Evolutionary conservation across 1,284 basidiomycete genomes (phyloP), one percentile per base, ranked within the genome.

Genomic region (Meira miltonrushii): DNA sequence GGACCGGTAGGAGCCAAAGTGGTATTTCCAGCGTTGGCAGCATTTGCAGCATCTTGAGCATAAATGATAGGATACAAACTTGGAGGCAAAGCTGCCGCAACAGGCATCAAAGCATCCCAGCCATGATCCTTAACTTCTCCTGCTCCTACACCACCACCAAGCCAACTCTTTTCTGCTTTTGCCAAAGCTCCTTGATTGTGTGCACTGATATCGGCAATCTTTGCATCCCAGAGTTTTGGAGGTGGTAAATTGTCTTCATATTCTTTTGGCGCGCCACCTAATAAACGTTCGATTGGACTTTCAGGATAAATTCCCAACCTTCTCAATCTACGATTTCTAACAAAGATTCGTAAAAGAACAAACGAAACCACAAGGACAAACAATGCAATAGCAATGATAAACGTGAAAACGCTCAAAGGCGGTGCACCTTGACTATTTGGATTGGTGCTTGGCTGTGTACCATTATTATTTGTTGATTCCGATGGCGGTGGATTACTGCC

Each of bases 301-400:
- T 70, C 69, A 8, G 68, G 69, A 17, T 67, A 57, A 17, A 74
- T 52, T 8, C 71, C 71, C n/a, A 72, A 55, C 6, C 68, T 64
- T 17, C 71, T 59, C 1, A 74, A 62, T 28, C 71, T 61, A 19
- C 71, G 66, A 43, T 74, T 74, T 50, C 71, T 60, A 57, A 74
- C 57, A 55, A 72, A 68, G 55, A 74, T 72, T 51, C 71, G 60
- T 38, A 74, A 46, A 10, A 74, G 70, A 39, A 74, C 69, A 44
- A 74, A 74, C 54, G 69, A 67, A 52, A 74, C 69, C 21, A 74
- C 70, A 33, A 74, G 58, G 53, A 74, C 65, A 46, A 74, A 74
- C 21, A 74, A 67, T n/a, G 71, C 71, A 59, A 74, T 70, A 25
- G 71, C 71, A 68, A 65, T 58, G 51, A 57, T 43, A 21, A 51